Conservation (phyloP, 371 early-diverging fungal genomes). For the Haplosporangium sp. region DNA sequence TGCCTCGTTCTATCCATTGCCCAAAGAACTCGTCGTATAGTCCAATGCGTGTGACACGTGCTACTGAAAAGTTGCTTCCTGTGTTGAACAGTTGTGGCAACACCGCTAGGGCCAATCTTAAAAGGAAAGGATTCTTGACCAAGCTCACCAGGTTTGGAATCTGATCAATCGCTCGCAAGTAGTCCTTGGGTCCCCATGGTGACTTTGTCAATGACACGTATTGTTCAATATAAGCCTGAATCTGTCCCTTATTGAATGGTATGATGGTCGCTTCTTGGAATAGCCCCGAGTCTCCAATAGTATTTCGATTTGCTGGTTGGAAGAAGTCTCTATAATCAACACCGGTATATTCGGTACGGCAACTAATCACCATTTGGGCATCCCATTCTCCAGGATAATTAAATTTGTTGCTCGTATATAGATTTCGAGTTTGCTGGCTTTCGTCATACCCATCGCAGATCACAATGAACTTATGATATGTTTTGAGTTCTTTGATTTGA, state of each 20-base stretch:
- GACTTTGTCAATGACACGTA: neutral
- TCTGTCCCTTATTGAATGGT: neutral
- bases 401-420: neutral
- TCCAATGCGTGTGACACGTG: neutral
- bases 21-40: neutral
- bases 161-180: neutral
- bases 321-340: neutral
- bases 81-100: neutral
- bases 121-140: neutral
- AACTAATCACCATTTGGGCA: neutral
- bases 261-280: neutral
- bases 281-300: neutral
- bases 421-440: neutral
- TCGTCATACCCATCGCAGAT: constrained; percentile 3
- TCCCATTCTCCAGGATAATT: neutral
- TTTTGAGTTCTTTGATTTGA: neutral
- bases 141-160: neutral
- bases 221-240: neutral
- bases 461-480: neutral
- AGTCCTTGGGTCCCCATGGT: neutral
- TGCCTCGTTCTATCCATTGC: constrained; percentile 1
- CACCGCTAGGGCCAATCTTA: neutral
- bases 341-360: neutral
- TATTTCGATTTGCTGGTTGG: neutral
- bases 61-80: neutral